These are phyloP conservation scores for Colletotrichum sansevieriae DNA, from an alignment of 2,329 filamentous ascomycete species.

Conservation along the genomic window DNA sequence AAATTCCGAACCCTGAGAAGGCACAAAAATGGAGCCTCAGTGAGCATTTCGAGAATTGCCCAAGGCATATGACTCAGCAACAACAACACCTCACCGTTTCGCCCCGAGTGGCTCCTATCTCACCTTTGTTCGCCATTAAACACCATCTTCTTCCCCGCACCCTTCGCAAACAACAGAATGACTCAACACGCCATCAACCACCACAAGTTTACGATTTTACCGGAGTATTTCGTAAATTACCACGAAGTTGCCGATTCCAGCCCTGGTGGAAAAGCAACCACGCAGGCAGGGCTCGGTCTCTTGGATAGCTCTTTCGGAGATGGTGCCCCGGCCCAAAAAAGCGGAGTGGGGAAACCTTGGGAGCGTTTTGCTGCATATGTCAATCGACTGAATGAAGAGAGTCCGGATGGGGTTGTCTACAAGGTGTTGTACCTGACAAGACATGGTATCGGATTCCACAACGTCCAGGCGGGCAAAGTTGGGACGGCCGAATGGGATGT, in stretches of 20 bases:
- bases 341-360: conserved; percentile 61
- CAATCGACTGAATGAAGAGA: conserved; percentile 57
- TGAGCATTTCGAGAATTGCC: not conserved
- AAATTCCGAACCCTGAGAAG: not conserved
- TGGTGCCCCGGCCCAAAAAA: conserved; percentile 31
- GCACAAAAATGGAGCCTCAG: not conserved
- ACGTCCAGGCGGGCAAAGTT: conserved; percentile 66
- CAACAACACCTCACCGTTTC: not conserved
- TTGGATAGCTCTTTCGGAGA: conserved; percentile 60
- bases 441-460: conserved; percentile 67
- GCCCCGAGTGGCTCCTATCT: not conserved
- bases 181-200: not conserved
- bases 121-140: not conserved
- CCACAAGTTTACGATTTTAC: conserved; percentile 33
- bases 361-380: conserved; percentile 63
- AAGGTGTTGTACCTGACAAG: conserved; percentile 67
- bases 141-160: conserved; percentile 8
- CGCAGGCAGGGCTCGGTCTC: conserved; percentile 65
- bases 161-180: conserved; percentile 19
- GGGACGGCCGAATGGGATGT: conserved; percentile 69
- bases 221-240: conserved; percentile 25
- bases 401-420: conserved; percentile 60
- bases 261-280: conserved; percentile 50
- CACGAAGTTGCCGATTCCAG: conserved; percentile 43
- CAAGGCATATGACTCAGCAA: not conserved